Base-by-base conservation (phyloP, 2,329 filamentous ascomycete species). In the Xylariaceae sp. region DNA sequence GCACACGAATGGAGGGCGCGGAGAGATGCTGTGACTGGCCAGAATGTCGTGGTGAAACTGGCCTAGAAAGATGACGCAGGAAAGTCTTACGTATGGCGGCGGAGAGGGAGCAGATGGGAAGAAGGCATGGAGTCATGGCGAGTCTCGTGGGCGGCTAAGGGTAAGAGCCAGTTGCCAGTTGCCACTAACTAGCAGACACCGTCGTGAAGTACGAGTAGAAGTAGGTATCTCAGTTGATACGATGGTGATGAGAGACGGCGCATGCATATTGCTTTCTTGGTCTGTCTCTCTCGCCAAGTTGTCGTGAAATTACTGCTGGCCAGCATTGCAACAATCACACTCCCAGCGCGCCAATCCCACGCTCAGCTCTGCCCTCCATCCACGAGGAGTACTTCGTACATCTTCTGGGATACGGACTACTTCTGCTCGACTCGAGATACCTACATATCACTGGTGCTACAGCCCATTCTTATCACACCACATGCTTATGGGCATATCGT, bases 1-100 rank as follows among this genome's bases (percentile, higher is more conserved):
- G 18, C 42, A 62, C 57, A 52, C 59, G 57, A 62, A 64, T 62
- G 10, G 34, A 23, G 18, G 30, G 44, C 50, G 23, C n/a, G 18
- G 37, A 50, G 48, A n/a, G 35, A 17, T 23, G 39, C 53, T 60
- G 15, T 63, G 62, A 63, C 52, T 62, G 59, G 59, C n/a, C 47
- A 56, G 37, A 23, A 17, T 35, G 39, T 44, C 51, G 52, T 49
- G 15, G 47, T 23, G 47, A 49, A n/a, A 49, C 42, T 45, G 42
- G 13, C 42, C 42, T 45, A 15, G 42, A n/a, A 45, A 45, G 3
- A 45, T 45, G 42, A 45, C 42, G 42, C 42, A n/a, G 42, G 11
- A 45, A 45, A n/a, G 13, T 45, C 42, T 45, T 15, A n/a, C 10
- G n/a, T 15, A 42, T 10, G 37, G 11, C 23, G 23, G 23, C 17